These are phyloP conservation scores for Handroanthus guayacan DNA, from an alignment of 257 asterid species.

Conservation along the genomic window DNA sequence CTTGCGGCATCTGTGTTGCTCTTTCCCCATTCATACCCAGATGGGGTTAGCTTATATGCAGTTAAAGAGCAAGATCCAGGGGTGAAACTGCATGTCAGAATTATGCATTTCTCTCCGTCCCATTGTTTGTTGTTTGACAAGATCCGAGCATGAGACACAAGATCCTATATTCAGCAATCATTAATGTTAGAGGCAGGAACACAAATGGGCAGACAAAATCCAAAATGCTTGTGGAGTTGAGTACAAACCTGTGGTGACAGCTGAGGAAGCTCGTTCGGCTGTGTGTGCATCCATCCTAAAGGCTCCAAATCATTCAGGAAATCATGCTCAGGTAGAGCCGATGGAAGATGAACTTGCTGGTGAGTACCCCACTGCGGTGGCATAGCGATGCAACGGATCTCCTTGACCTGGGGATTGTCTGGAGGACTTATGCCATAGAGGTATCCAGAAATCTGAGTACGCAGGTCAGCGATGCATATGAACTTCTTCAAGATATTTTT, in stretches of 20 bases:
- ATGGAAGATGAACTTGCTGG: conserved; percentile 95
- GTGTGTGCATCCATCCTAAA: conserved; percentile 99
- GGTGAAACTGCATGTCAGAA: conserved; percentile 96
- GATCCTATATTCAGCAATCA: conserved; percentile 60
- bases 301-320: conserved; percentile 94
- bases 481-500: conserved; percentile 96
- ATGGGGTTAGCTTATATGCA: conserved; percentile 91
- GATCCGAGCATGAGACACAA: conserved; percentile 75
- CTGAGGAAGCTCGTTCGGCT: conserved; percentile 98
- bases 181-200: neutral
- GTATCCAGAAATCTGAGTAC: conserved; percentile 94
- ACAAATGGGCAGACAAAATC: neutral
- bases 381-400: conserved; percentile 96
- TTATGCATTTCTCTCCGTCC: conserved; percentile 98
- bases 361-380: conserved; percentile 99
- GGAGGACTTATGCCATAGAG: conserved; percentile 97
- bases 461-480: conserved; percentile 94
- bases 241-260: conserved; percentile 83
- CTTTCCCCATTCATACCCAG: conserved; percentile 99
- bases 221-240: neutral
- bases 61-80: conserved; percentile 98
- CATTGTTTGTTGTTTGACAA: conserved; percentile 91
- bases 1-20: conserved; percentile 85
- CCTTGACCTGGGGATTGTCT: conserved; percentile 99
- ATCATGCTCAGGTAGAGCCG: conserved; percentile 90